Percentiles rank a stretch among this genome's conserved stretches.
phyloP scores from a whole-genome alignment of 345 rosid species.

The Arabidopsis arenosa region DNA sequence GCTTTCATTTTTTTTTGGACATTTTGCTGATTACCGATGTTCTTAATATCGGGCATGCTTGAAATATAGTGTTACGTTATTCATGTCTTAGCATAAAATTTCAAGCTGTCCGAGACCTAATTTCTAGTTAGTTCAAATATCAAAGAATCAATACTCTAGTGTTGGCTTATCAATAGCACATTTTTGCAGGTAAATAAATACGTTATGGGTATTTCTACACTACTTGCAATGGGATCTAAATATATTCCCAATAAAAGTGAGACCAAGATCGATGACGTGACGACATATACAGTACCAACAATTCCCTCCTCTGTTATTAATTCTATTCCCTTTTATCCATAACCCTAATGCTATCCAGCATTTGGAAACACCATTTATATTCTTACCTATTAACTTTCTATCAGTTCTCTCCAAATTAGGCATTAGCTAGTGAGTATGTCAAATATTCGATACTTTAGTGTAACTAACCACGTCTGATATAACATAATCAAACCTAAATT shows the following conservation, averaged over 20 bases:
- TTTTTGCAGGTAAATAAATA: slow-evolving; percentile 15
- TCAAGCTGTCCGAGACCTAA: slow-evolving; percentile 6
- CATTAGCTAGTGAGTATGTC: background rate
- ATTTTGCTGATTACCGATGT: background rate
- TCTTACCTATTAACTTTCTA: slow-evolving; percentile 8
- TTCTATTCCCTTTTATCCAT: slow-evolving; percentile 34
- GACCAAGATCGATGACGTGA: slow-evolving; percentile 26
- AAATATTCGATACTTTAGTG: slow-evolving; percentile 28
- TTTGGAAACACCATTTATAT: slow-evolving; percentile 30
- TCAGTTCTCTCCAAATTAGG: background rate
- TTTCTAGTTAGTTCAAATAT: slow-evolving; percentile 18
- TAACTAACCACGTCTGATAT: slow-evolving; percentile 26
- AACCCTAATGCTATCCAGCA: slow-evolving; percentile 37
- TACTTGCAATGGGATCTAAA: background rate
- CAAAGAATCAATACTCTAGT: slow-evolving; percentile 27
- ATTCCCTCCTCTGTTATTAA: slow-evolving; percentile 23
- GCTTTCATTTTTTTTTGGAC: background rate
- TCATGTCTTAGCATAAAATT: background rate
- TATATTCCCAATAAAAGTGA: slow-evolving; percentile 15
- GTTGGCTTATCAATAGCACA: slow-evolving; percentile 27
- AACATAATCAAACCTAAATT: slow-evolving; percentile 12
- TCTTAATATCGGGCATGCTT: background rate
- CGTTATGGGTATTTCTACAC: slow-evolving; percentile 3
- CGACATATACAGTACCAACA: slow-evolving; percentile 24
- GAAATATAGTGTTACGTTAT: slow-evolving; percentile 11